phyloP scores from a whole-genome alignment of 2,329 filamentous ascomycete species.

The Arachnomyces sp. region DNA sequence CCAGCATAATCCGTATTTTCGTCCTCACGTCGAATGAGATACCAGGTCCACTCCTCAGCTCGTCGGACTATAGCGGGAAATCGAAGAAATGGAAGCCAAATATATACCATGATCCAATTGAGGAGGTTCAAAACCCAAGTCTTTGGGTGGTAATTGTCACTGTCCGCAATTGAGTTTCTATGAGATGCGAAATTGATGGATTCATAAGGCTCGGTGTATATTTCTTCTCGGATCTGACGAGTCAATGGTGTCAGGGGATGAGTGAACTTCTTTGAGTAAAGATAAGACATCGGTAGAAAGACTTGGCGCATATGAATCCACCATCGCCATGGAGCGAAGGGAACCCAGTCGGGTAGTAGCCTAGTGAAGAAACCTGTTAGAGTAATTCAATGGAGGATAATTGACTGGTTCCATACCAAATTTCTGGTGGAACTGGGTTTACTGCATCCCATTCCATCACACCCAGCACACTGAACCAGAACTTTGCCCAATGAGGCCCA shows the following conservation, averaged over 20 bases:
- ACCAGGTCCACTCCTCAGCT: constrained; percentile 74
- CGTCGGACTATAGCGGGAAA: constrained; percentile 56
- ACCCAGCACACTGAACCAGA: constrained; percentile 81
- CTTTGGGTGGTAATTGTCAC: constrained; percentile 92
- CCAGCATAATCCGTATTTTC: constrained; percentile 82
- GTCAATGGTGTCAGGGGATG: constrained; percentile 70
- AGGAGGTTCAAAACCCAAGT: constrained; percentile 69
- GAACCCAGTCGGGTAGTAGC: constrained; percentile 82
- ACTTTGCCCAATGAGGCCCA: constrained; percentile 93
- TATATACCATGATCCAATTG: constrained; percentile 69
- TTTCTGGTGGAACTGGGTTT: constrained; percentile 85
- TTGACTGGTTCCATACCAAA: constrained; percentile 55
- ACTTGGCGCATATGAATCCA: constrained; percentile 98
- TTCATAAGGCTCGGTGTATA: constrained; percentile 72
- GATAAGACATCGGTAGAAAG: constrained; percentile 84
- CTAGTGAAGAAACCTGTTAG: constrained; percentile 21
- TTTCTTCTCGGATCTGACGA: constrained; percentile 65
- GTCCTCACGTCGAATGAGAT: constrained; percentile 83
- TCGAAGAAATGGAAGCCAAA: constrained; percentile 75
- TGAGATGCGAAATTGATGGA: constrained; percentile 69
- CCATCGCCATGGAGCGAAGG: constrained; percentile 87
- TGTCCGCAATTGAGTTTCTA: constrained; percentile 70
- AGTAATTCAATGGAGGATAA: background rate
- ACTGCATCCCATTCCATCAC: constrained; percentile 85
- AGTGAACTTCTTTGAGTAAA: constrained; percentile 77